Evolutionary conservation across 2,329 filamentous ascomycete genomes (phyloP).

Genomic region (Fusarium hostae): DNA sequence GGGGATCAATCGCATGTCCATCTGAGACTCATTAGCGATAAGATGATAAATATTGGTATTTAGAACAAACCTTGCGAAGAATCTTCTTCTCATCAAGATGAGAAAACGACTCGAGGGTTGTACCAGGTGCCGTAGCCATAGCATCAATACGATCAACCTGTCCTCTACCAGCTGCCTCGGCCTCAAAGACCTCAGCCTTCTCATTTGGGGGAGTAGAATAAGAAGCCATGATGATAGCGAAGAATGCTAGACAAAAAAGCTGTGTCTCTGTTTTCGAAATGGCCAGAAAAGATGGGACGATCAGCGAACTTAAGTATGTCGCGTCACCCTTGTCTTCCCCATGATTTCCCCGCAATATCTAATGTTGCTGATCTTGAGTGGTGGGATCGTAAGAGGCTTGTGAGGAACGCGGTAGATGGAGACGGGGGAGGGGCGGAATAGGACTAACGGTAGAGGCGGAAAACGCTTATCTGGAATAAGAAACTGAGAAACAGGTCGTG

Average conservation of each 20-base stretch:
- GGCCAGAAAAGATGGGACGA: slow-evolving; percentile 17
- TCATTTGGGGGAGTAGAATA: slow-evolving; percentile 31
- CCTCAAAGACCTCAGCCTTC: slow-evolving; percentile 39
- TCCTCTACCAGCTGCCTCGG: slow-evolving; percentile 26
- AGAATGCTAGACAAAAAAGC: not conserved
- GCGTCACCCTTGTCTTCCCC: slow-evolving; percentile 22
- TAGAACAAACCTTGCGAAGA: slow-evolving; percentile 60
- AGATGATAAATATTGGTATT: not conserved
- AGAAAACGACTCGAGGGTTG: slow-evolving; percentile 41
- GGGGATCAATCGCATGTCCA: slow-evolving; percentile 65
- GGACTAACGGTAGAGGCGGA: not conserved
- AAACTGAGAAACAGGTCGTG: slow-evolving; percentile 2
- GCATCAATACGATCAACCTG: slow-evolving; percentile 27
- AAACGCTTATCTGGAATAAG: slow-evolving; percentile 30
- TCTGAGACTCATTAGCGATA: slow-evolving; percentile 48
- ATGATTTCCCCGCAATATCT: slow-evolving; percentile 30
- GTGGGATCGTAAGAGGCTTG: slow-evolving; percentile 36
- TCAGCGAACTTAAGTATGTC: slow-evolving; percentile 33
- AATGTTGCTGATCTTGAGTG: slow-evolving; percentile 3
- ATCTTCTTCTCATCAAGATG: slow-evolving; percentile 63
- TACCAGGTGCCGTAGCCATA: slow-evolving; percentile 24
- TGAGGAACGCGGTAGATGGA: slow-evolving; percentile 12
- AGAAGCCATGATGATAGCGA: slow-evolving; percentile 29
- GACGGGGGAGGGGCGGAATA: slow-evolving; percentile 15
- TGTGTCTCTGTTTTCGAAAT: not conserved